A percentile compares a stretch with the other conserved stretches of the same genome.
These are phyloP conservation scores for Phytopythium boreale DNA, from an alignment of 352 stramenopile genomes.

Conservation along the genomic window DNA sequence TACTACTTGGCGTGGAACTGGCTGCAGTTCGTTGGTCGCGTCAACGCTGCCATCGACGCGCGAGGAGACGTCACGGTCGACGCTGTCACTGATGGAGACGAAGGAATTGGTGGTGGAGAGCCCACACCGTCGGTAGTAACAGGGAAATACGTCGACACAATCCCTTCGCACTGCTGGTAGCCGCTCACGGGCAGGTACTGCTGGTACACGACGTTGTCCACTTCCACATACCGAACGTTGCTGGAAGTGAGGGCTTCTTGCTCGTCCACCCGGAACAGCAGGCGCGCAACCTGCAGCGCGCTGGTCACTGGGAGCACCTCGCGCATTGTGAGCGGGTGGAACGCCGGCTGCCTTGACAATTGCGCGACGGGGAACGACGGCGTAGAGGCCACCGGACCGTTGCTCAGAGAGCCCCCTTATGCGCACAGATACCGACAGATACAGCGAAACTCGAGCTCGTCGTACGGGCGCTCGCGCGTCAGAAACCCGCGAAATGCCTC, in stretches of 20 bases:
- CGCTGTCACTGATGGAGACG: constrained; percentile 1
- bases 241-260: constrained; percentile 30
- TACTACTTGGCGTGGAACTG: constrained; percentile 61
- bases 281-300: constrained; percentile 36
- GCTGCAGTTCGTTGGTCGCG: constrained; percentile 48
- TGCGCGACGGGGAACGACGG: neutral
- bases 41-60: constrained; percentile 12
- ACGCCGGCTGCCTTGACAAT: constrained; percentile 35
- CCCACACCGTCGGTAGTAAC: constrained; percentile 11
- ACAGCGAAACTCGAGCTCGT: constrained; percentile 65
- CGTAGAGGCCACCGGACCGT: neutral
- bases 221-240: constrained; percentile 43
- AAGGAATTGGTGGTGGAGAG: neutral
- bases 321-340: constrained; percentile 48
- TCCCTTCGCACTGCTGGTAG: constrained; percentile 47
- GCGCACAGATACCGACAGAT: constrained; percentile 39
- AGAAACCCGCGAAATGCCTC: constrained; percentile 60
- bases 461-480: constrained; percentile 35
- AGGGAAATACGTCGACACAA: constrained; percentile 40
- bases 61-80: constrained; percentile 9
- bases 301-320: constrained; percentile 49
- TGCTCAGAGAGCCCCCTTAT: neutral
- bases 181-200: constrained; percentile 48
- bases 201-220: constrained; percentile 51
- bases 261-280: constrained; percentile 51